Evolutionary conservation across 2,329 filamentous ascomycete genomes (phyloP).

Genomic region (Aspergillus sp.): DNA sequence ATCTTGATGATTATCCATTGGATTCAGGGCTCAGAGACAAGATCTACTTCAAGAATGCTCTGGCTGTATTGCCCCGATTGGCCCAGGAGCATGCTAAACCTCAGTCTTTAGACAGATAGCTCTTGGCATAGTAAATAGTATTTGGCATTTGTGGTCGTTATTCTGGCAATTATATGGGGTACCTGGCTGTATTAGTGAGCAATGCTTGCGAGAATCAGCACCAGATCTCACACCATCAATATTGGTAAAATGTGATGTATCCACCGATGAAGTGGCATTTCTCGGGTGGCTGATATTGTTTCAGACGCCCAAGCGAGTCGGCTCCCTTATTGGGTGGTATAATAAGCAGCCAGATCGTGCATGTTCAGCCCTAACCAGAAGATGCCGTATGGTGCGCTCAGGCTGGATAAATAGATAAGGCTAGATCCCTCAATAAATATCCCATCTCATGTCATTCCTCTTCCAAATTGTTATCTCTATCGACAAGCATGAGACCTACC

Average conservation of each 20-base stretch:
- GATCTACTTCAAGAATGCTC: no score
- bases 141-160: no score
- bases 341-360: background rate
- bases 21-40: no score
- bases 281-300: background rate
- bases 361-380: background rate
- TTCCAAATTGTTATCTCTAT: background rate
- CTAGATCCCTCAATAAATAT: background rate
- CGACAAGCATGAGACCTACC: background rate
- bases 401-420: background rate
- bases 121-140: no score
- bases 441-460: background rate
- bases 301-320: background rate
- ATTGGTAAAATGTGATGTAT: background rate
- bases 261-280: background rate
- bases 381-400: background rate
- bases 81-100: no score
- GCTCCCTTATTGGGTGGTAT: background rate
- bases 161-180: no score
- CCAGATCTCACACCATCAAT: no score
- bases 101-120: no score
- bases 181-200: background rate
- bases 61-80: no score
- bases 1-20: no score
- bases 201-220: background rate